These are phyloP conservation scores for Heimioporus sp. DNA, from an alignment of 768 basidiomycete genomes.

Conservation along the genomic window DNA sequence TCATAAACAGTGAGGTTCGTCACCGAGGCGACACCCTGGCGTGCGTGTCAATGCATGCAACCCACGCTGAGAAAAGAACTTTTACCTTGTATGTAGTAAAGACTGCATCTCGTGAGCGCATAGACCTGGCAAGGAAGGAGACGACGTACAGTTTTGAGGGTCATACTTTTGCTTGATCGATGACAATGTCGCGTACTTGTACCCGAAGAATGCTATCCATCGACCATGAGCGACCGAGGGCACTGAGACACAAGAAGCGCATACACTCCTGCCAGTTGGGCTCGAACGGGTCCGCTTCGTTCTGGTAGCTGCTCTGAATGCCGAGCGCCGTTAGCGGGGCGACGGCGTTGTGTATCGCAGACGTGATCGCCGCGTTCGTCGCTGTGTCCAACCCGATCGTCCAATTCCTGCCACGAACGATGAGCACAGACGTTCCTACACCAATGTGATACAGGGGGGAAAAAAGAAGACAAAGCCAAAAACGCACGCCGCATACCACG, in stretches of 20 bases:
- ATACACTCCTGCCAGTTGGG: conserved; percentile 17
- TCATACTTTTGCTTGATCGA: conserved; percentile 22
- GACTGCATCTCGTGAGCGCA: conserved; percentile 3
- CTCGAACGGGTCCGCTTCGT: conserved; percentile 19
- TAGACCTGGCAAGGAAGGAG: not conserved
- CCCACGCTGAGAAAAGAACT: no score
- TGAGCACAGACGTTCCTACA: not conserved
- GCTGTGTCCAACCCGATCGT: conserved; percentile 1
- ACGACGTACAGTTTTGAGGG: conserved; percentile 16
- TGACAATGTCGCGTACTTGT: conserved; percentile 16
- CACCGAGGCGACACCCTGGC: conserved; percentile 3
- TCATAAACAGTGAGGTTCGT: not conserved
- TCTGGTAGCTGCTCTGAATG: conserved; percentile 22
- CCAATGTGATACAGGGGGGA: no score
- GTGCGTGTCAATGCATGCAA: not conserved
- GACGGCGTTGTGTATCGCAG: conserved; percentile 8
- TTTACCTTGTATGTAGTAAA: conserved; percentile 20
- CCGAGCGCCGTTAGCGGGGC: conserved; percentile 13
- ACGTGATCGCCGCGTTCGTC: conserved; percentile 1
- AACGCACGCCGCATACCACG: conserved; percentile 11
- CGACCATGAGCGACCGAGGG: not conserved
- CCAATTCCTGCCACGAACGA: conserved; percentile 8
- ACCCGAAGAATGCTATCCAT: conserved; percentile 18
- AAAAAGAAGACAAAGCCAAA: not conserved
- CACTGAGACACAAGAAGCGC: not conserved